phyloP scores from a whole-genome alignment of 73 alveolate genomes.

The Tetrahymena elliotti region DNA sequence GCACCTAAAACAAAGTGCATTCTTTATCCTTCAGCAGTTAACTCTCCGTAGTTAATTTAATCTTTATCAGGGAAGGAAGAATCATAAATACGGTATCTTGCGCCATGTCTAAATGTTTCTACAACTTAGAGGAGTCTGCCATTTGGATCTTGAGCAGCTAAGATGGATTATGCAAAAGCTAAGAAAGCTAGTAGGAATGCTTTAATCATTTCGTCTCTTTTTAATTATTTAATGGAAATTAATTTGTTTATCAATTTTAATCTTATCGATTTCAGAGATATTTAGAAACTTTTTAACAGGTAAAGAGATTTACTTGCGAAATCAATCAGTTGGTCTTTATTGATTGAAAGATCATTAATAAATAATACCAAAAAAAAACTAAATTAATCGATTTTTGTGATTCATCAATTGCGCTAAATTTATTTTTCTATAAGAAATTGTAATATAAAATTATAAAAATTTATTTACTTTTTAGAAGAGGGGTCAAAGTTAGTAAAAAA shows the following conservation, averaged over 20 bases:
- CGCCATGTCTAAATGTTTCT: not conserved
- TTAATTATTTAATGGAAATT: not conserved
- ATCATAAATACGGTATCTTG: not conserved
- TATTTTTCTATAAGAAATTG: too few relatives aligned
- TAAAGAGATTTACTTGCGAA: too few relatives aligned
- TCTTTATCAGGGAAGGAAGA: not conserved
- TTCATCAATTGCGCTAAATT: not conserved
- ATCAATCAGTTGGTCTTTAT: not conserved
- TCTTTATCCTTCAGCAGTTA: not conserved
- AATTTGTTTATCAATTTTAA: too few relatives aligned
- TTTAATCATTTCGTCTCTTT: not conserved
- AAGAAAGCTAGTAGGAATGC: not conserved
- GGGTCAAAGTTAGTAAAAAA: not conserved
- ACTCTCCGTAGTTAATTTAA: not conserved
- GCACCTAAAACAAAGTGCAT: not conserved
- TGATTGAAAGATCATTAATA: not conserved
- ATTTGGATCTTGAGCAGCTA: not conserved
- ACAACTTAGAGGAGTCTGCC: not conserved
- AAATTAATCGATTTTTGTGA: not conserved
- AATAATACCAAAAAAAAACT: too few relatives aligned
- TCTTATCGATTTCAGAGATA: not conserved
- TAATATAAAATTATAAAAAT: too few relatives aligned
- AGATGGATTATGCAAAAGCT: not conserved
- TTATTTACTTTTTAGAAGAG: not conserved
- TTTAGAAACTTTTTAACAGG: not conserved